A percentile compares a stretch with the other conserved stretches of the same genome.
Evolutionary conservation across 225 moss, liverwort and hornwort genomes (phyloP).

Genomic region (Sphagnum contortum): DNA sequence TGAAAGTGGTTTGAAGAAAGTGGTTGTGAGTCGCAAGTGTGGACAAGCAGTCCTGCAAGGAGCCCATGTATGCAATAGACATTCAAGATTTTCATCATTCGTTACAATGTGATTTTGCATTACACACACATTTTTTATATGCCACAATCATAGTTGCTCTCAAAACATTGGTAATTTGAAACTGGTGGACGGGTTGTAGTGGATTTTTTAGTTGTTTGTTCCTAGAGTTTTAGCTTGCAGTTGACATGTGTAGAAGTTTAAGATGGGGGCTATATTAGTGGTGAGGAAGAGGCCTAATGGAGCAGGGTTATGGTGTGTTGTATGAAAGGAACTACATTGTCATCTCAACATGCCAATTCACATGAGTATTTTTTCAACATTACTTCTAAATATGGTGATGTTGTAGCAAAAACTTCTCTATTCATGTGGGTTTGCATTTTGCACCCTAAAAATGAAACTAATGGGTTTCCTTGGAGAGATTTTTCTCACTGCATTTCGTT

Average conservation of each 20-base stretch:
- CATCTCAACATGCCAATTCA: constrained; percentile 66
- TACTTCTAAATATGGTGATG: no score
- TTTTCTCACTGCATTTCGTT: no score
- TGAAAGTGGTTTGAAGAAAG: constrained; percentile 53
- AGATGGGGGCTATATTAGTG: constrained; percentile 77
- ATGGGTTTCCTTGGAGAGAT: no score
- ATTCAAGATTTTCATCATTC: no score
- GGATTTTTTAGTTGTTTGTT: constrained; percentile 62
- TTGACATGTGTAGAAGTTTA: constrained; percentile 72
- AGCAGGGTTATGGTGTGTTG: constrained; percentile 67
- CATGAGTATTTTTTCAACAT: constrained; percentile 34
- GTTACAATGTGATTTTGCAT: no score
- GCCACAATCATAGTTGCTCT: no score
- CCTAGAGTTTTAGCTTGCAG: constrained; percentile 94
- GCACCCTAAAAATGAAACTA: no score
- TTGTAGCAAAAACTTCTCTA: no score
- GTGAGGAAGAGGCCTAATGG: constrained; percentile 73
- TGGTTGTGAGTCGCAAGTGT: constrained; percentile 93
- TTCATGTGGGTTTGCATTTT: no score
- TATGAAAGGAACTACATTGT: constrained; percentile 91
- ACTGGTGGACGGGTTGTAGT: no score
- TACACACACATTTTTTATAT: no score
- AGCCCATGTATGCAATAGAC: constrained; percentile 58
- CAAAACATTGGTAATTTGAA: no score
- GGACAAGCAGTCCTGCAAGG: constrained; percentile 96